Evolutionary conservation across 2,329 filamentous ascomycete genomes (phyloP), one percentile per base, ranked within the genome.

Genomic region (Ophiostoma perfectum): DNA sequence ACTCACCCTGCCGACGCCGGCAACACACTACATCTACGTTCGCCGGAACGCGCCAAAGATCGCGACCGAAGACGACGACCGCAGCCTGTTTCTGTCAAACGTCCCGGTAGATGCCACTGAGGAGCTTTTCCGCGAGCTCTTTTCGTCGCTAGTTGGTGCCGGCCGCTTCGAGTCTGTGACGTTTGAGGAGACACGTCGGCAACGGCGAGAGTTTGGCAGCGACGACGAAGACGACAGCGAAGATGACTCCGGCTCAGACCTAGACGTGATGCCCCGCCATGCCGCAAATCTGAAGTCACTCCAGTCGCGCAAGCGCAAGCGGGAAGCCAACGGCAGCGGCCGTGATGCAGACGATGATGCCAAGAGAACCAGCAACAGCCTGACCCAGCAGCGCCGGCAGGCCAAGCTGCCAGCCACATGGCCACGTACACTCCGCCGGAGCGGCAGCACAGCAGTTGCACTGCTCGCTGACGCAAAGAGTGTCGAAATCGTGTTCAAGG

Each of bases 41-140:
- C 91, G 92, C 72, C 87, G 87, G 68, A 93, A 98, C 78, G 84
- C 88, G 63, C 93, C 94, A 70, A 92, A 90, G 79, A 84, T 91
- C 55, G 87, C 91, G 14, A 90, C 90, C 7, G 82, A 85, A 67
- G 85, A 90, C 77, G 90, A 94, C 73, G 81, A 86, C 16, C 88
- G 93, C 73, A 93, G 91, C 70, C 83, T 99, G 18, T 99, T 97
- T 78, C 77, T 96, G n/a, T 90, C 93, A 72, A 98, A 99, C 75
- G 80, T 96, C 0, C 95, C 95, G 6, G 83, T 90, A 71, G 93
- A 97, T 76, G 89, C 92, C 70, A 96, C 92, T 4, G 88, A 92
- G 68, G 78, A 82, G 0, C 91, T 93, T 74, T 83, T 98, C 58
- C 88, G 92, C 62, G 83, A 88, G 58, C 80, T 98, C 0, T 96